These are phyloP conservation scores for Tricholoma sp. DNA, from an alignment of 768 basidiomycete genomes.

Conservation along the genomic window DNA sequence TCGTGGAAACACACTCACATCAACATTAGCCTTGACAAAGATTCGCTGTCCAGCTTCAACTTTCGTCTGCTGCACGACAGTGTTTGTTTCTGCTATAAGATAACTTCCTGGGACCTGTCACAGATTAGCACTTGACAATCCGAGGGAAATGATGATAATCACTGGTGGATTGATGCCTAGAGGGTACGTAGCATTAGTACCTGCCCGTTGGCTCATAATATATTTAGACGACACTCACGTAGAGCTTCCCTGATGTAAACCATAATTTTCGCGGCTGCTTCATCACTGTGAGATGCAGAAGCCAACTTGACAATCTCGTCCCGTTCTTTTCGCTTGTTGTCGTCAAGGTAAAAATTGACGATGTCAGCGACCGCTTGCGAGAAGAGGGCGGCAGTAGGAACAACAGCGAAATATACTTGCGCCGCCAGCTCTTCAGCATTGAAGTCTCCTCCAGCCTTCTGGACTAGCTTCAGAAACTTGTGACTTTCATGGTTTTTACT, in stretches of 20 bases:
- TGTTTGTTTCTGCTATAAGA: conserved; percentile 27
- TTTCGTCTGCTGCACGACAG: conserved; percentile 18
- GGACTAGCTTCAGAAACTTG: conserved; percentile 28
- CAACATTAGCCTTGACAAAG: conserved; percentile 34
- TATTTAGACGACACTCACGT: conserved; percentile 22
- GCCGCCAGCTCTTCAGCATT: conserved; percentile 35
- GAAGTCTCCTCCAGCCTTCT: conserved; percentile 12
- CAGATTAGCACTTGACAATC: background rate
- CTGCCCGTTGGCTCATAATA: background rate
- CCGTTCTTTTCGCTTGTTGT: conserved; percentile 27
- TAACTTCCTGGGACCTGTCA: conserved; percentile 36
- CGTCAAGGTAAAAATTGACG: conserved; percentile 55
- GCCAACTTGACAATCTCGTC: conserved; percentile 35
- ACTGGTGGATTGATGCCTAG: conserved; percentile 31
- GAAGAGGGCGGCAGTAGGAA: conserved; percentile 53
- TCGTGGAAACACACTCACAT: conserved; percentile 24
- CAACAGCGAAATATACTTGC: conserved; percentile 46
- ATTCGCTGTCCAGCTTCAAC: conserved; percentile 27
- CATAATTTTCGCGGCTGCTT: conserved; percentile 29
- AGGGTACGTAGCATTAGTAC: background rate
- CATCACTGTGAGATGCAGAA: conserved; percentile 15
- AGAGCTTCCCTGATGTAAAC: conserved; percentile 44
- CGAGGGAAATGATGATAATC: background rate
- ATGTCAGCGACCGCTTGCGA: conserved; percentile 52
- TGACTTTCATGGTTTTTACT: conserved; percentile 20